A percentile compares a stretch with the other conserved stretches of the same genome.
phyloP scores from a whole-genome alignment of 176 grass and related monocot species.

The Lolium perenne region DNA sequence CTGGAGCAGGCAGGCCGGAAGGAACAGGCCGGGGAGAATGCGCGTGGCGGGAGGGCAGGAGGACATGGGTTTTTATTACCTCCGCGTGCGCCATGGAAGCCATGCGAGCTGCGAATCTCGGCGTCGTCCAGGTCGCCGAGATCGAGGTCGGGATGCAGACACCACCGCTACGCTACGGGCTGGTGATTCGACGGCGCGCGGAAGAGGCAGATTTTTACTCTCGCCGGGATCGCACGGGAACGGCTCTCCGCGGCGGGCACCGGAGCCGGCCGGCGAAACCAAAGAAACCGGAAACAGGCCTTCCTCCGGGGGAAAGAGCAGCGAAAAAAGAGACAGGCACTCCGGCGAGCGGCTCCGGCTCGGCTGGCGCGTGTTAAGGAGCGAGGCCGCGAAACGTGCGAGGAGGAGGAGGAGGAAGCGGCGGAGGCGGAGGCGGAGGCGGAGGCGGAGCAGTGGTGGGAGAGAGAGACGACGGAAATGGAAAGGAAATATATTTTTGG shows the following conservation, averaged over 20 bases:
- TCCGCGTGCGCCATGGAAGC: slow-evolving; percentile 34
- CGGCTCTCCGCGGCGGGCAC: background rate
- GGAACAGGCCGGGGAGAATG: background rate
- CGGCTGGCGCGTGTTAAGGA: background rate
- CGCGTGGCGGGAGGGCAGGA: background rate
- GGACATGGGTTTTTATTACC: slow-evolving; percentile 32
- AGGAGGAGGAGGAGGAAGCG: background rate
- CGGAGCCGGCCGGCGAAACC: background rate
- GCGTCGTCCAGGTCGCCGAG: background rate
- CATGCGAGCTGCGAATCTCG: slow-evolving; percentile 34
- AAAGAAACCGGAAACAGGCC: background rate
- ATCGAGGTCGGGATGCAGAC: background rate
- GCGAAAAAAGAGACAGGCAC: background rate
- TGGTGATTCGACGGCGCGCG: background rate
- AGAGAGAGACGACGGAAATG: slow-evolving; percentile 20
- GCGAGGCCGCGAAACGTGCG: background rate
- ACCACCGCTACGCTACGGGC: background rate
- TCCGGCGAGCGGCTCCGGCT: slow-evolving; percentile 12
- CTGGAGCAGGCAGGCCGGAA: background rate
- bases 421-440: background rate
- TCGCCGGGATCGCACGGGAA: background rate
- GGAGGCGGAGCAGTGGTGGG: background rate
- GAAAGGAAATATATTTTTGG: slow-evolving; percentile 42
- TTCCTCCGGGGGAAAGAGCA: too few relatives aligned
- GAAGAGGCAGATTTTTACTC: background rate